Base-by-base conservation (phyloP, 2,329 filamentous ascomycete genomes). In the Aspergillus neotritici region DNA sequence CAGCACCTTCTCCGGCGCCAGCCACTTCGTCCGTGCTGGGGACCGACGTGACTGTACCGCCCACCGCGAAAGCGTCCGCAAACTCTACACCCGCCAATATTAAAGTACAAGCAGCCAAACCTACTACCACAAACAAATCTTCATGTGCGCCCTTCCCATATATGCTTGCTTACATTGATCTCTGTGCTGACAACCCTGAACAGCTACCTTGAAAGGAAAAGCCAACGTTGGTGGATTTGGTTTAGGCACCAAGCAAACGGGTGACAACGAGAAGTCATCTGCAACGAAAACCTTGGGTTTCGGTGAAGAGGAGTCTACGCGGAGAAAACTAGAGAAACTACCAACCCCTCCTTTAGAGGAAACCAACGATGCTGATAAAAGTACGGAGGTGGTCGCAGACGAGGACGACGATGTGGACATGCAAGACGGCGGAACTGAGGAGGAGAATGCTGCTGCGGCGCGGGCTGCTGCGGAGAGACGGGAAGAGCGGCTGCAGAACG, bases 321-420 rank as follows among this genome's bases (percentile, higher is more conserved):
- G 86, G 60, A 86, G 89, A 63, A 96, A 94, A 71, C 79, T 98
- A 52, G 88, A 88, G 62, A 93, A 90, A 69, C 81, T 98, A 48
- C 90, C 91, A 45, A 84, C 84, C 52, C 80, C 87, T 46, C 79
- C 84, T 41, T 73, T 86, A 41, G 79, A 83, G 59, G 77, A 78
- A 53, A 68, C 75, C 48, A 78, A 83, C 51, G 67, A 73, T 49
- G 68, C 54, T 78, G 82, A 70, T 63, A 77, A 81, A 63, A 74
- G 74, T 45, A 50, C 46, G 10, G 69, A 68, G 31, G 65, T 36
- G n/a, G 52, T 37, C 44, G 82, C 80, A 37, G 83, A 84, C 41
- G 81, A 83, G 41, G 86, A 86, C 40, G 84, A 83, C 40, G 86
- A 89, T 54, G 81, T 80, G 40, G 85, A 84, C 50, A 84, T 82